These are phyloP conservation scores for Globisporangium okanoganense DNA, from an alignment of 352 stramenopile genomes.

Conservation along the genomic window DNA sequence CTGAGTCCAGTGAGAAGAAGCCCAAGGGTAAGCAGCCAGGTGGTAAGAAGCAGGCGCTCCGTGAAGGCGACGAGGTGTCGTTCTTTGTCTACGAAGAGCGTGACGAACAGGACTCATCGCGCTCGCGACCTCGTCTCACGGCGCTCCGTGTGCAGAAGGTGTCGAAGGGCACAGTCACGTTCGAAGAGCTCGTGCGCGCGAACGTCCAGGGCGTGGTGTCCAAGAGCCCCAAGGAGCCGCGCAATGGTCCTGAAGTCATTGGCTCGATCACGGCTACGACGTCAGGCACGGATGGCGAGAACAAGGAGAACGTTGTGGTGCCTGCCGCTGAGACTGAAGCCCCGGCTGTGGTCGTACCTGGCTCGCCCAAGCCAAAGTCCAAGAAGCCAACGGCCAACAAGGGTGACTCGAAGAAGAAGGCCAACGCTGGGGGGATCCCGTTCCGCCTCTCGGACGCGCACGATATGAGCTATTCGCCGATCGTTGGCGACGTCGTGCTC, in stretches of 20 bases:
- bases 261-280: slow-evolving; percentile 39
- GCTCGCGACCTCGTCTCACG: slow-evolving; percentile 38
- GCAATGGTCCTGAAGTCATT: slow-evolving; percentile 54
- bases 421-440: slow-evolving; percentile 22
- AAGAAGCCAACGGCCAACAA: slow-evolving; percentile 21
- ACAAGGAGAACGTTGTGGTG: slow-evolving; percentile 5
- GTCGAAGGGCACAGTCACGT: slow-evolving; percentile 48
- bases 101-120: slow-evolving; percentile 32
- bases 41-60: slow-evolving; percentile 20
- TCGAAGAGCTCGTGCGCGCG: slow-evolving; percentile 53
- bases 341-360: background rate
- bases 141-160: slow-evolving; percentile 69
- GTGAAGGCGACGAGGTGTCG: slow-evolving; percentile 70
- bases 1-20: slow-evolving; percentile 1
- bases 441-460: slow-evolving; percentile 62
- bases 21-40: slow-evolving; percentile 13
- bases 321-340: slow-evolving; percentile 19
- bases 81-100: slow-evolving; percentile 78
- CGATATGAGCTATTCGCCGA: slow-evolving; percentile 61
- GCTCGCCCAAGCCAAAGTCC: background rate
- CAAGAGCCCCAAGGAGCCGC: slow-evolving; percentile 63
- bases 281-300: background rate
- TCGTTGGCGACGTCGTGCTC: slow-evolving; percentile 49
- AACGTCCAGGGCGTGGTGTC: slow-evolving; percentile 58
- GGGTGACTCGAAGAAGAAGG: slow-evolving; percentile 42